phyloP scores from a whole-genome alignment of 1,284 basidiomycete genomes.

The Naganishia sp. region DNA sequence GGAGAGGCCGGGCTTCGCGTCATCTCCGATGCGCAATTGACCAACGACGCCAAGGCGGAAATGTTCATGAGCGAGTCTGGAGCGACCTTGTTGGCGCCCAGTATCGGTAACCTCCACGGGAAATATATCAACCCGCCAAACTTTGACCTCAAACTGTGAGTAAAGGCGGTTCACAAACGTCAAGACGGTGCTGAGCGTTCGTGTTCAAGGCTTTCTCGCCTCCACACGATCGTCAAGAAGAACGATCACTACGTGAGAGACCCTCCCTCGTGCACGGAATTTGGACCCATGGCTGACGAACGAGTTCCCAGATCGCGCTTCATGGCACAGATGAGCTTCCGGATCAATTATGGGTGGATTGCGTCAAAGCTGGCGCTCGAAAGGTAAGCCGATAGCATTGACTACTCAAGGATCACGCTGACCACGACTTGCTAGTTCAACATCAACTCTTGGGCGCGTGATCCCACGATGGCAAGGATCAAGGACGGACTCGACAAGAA shows the following conservation, averaged over 20 bases:
- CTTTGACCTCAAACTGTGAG: constrained; percentile 48
- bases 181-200: not conserved
- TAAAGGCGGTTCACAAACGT: not conserved
- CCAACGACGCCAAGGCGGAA: constrained; percentile 54
- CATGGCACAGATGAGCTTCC: constrained; percentile 54
- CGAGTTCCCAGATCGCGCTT: constrained; percentile 19
- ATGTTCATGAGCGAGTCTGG: constrained; percentile 53
- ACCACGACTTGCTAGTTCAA: constrained; percentile 45
- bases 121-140: constrained; percentile 49
- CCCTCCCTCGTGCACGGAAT: too few species aligned
- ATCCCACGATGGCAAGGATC: constrained; percentile 48
- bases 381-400: constrained; percentile 40
- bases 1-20: constrained; percentile 57
- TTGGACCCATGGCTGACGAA: not conserved
- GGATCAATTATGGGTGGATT: constrained; percentile 48
- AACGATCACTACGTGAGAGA: constrained; percentile 26
- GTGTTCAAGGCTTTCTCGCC: constrained; percentile 2
- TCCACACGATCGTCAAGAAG: constrained; percentile 28
- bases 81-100: constrained; percentile 55
- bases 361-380: constrained; percentile 48
- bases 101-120: constrained; percentile 56
- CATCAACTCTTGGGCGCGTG: constrained; percentile 55
- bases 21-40: constrained; percentile 55
- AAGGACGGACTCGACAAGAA: constrained; percentile 39
- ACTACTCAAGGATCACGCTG: not conserved